Base-by-base conservation (phyloP, 371 early-diverging fungal species). In the Mucor lusitanicus region DNA sequence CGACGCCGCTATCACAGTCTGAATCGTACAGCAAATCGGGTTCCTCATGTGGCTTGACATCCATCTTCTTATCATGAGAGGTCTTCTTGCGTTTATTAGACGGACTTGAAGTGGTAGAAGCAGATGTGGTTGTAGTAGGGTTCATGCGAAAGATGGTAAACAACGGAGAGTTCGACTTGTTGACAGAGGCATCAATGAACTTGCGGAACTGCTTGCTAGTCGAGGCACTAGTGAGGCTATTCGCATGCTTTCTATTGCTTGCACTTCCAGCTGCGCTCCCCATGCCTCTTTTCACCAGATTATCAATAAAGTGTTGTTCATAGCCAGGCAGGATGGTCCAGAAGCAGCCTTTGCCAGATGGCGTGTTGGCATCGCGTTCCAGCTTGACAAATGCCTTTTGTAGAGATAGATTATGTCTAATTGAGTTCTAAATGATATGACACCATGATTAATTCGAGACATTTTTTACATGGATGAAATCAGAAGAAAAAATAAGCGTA, bases 261-360 rank as follows among this genome's bases (percentile, higher is more conserved):
- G 37, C 17, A 3, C n/a, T 32, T 30, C n/a, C 21, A 23, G 17
- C 39, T 11, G 40, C 35, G 9, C 35, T 17, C 0, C 48, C 37
- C 30, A 61, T 53, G 42, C 62, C 62, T 17, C 63, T 58, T 53
- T 66, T 66, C 9, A 66, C 21, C 13, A 84, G 55, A 25, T 79
- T 80, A 17, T 81, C 80, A 40, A 84, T 75, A 57, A 79, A 83
- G 15, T 67, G 64, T 42, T 74, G 72, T 55, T 83, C 84, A 30
- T 78, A 72, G 5, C 74, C 79, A 9, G 78, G 64, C 54, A 92
- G 85, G 15, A 94, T 77, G 3, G 91, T 90, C 99, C 99, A 99
- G 69, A 92, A 97, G 19, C 93, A 87, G 3, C 99, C 99, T 79
- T 99, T 99, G 19, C 99, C 99, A 6, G 94, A 59, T 37, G 94